These are phyloP conservation scores for Pichia sp. DNA, from an alignment of 1,139 yeast species.

Conservation along the genomic window DNA sequence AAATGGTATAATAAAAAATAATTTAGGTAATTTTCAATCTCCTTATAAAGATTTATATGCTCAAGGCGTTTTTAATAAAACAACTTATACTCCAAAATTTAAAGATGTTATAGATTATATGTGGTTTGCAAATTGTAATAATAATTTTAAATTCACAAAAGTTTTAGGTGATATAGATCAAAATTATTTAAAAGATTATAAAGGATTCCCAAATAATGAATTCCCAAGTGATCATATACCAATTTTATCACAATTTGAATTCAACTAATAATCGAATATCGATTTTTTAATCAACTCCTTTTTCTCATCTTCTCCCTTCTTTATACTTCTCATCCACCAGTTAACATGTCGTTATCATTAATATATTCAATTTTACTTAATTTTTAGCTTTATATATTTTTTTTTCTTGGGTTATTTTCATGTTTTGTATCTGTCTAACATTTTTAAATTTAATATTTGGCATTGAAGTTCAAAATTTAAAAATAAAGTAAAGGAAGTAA, in stretches of 20 bases:
- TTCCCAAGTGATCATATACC: conserved; percentile 43
- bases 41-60: conserved; percentile 26
- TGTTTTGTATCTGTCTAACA: too few relatives aligned
- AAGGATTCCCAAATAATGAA: conserved; percentile 37
- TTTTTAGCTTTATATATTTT: too few relatives aligned
- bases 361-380: too few relatives aligned
- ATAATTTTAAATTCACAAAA: conserved; percentile 28
- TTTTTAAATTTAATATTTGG: too few relatives aligned
- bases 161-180: conserved; percentile 29
- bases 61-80: conserved; percentile 32
- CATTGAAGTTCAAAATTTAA: too few relatives aligned
- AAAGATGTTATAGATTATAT: conserved; percentile 52
- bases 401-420: too few relatives aligned
- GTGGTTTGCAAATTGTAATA: conserved; percentile 41
- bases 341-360: too few relatives aligned
- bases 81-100: conserved; percentile 45
- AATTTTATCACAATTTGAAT: conserved; percentile 28
- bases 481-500: too few relatives aligned
- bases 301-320: too few relatives aligned
- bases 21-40: conserved; percentile 24
- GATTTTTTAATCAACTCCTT: neutral
- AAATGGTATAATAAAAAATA: conserved; percentile 22
- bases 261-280: conserved; percentile 2
- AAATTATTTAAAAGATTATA: conserved; percentile 17
- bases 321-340: too few relatives aligned